Evolutionary conservation across 139 green algal species (phyloP).

Genomic region (Monoraphidium neglectum): DNA sequence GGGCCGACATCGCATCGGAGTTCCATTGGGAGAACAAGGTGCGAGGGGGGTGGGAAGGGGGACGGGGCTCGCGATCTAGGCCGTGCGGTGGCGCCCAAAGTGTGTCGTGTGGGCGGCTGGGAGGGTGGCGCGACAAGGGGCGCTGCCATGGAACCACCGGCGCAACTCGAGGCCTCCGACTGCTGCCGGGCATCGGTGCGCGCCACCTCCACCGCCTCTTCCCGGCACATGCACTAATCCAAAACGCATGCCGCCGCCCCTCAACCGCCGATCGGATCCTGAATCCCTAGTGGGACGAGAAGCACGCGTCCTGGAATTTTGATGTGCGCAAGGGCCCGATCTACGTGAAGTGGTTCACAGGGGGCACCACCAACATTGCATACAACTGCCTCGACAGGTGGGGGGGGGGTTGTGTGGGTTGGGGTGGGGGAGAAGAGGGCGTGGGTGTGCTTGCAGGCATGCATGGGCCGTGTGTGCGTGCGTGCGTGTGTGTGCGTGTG

Average conservation of each 20-base stretch:
- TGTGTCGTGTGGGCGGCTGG: background rate
- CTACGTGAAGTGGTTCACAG: conserved; percentile 71
- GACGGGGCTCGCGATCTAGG: background rate
- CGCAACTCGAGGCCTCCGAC: background rate
- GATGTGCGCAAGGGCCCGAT: conserved; percentile 77
- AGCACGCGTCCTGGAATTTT: conserved; percentile 69
- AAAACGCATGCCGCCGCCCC: too few relatives aligned
- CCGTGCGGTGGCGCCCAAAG: background rate
- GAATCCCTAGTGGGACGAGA: conserved; percentile 21
- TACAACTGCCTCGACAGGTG: conserved; percentile 87
- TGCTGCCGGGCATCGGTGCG: too few relatives aligned
- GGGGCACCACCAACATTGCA: conserved; percentile 75
- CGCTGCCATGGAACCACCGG: too few relatives aligned
- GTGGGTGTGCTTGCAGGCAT: background rate
- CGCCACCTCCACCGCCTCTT: too few relatives aligned
- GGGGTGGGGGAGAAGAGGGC: background rate
- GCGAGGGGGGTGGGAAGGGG: background rate
- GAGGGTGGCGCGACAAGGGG: too few relatives aligned
- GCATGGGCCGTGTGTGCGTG: background rate
- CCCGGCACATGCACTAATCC: too few relatives aligned
- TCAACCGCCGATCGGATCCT: background rate
- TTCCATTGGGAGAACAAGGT: conserved; percentile 85
- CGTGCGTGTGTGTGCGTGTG: background rate
- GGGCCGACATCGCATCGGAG: conserved; percentile 73
- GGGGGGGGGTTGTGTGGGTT: conserved; percentile 6